phyloP scores from a whole-genome alignment of 805 yeast species.

The Saccharomycopsis sp. region DNA sequence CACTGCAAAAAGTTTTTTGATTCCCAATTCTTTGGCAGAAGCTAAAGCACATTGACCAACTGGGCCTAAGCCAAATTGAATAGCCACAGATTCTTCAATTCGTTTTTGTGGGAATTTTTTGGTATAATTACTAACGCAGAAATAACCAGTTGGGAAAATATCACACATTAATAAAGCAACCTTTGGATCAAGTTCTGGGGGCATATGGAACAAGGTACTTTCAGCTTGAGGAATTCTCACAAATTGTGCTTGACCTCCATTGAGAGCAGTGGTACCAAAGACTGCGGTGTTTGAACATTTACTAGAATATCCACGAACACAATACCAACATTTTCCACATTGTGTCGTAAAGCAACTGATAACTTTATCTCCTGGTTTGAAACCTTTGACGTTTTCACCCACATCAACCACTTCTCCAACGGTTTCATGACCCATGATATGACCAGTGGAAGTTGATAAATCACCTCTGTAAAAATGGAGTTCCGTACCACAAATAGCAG shows the following conservation, averaged over 20 bases:
- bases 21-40: slow-evolving; percentile 34
- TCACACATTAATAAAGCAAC: slow-evolving; percentile 50
- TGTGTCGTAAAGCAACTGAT: slow-evolving; percentile 42
- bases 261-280: slow-evolving; percentile 45
- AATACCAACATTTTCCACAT: slow-evolving; percentile 52
- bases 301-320: slow-evolving; percentile 43
- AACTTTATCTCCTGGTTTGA: slow-evolving; percentile 37
- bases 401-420: slow-evolving; percentile 32
- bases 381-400: slow-evolving; percentile 27
- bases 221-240: slow-evolving; percentile 50
- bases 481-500: slow-evolving; percentile 48
- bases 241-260: slow-evolving; percentile 57
- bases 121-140: slow-evolving; percentile 42
- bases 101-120: slow-evolving; percentile 29
- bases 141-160: slow-evolving; percentile 54
- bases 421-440: slow-evolving; percentile 43
- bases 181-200: slow-evolving; percentile 29
- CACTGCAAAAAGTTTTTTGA: slow-evolving; percentile 34
- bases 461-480: slow-evolving; percentile 47
- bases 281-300: slow-evolving; percentile 45
- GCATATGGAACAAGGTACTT: slow-evolving; percentile 36
- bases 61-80: slow-evolving; percentile 53
- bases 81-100: slow-evolving; percentile 29
- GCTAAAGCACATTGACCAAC: slow-evolving; percentile 45
- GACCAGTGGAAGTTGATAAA: slow-evolving; percentile 28